phyloP scores from a whole-genome alignment of 495 filamentous ascomycete genomes.

The Aspergillus bridgeri region DNA sequence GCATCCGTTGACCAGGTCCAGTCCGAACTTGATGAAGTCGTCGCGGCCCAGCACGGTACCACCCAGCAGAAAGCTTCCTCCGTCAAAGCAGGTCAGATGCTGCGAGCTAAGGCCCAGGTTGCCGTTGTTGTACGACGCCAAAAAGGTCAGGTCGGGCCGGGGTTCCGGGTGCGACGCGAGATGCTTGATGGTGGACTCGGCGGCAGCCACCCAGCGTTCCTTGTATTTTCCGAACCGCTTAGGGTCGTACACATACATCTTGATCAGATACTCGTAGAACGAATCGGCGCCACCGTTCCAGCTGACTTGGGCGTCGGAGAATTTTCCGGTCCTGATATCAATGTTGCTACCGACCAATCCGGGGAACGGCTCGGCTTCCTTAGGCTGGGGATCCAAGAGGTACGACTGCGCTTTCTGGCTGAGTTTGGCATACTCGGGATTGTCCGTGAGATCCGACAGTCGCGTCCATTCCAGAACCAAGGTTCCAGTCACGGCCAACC shows the following conservation, averaged over 20 bases:
- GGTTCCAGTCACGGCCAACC: conserved; percentile 68
- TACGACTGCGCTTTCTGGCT: conserved; percentile 69
- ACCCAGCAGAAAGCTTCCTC: conserved; percentile 85
- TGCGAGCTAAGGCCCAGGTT: conserved; percentile 50
- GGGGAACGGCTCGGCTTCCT: conserved; percentile 66
- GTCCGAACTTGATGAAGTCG: conserved; percentile 70
- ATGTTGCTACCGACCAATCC: conserved; percentile 72
- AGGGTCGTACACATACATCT: conserved; percentile 86
- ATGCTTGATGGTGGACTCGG: conserved; percentile 70
- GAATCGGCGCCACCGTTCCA: conserved; percentile 82
- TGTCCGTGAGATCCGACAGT: conserved; percentile 71
- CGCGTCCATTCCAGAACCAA: conserved; percentile 84
- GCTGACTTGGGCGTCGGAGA: conserved; percentile 62
- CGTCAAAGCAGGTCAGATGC: conserved; percentile 79
- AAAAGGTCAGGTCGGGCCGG: conserved; percentile 71
- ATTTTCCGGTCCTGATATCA: conserved; percentile 59
- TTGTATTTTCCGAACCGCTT: conserved; percentile 58
- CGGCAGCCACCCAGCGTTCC: conserved; percentile 74
- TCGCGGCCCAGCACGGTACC: conserved; percentile 62
- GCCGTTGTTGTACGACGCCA: conserved; percentile 60
- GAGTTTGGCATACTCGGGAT: conserved; percentile 61
- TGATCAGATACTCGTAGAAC: conserved; percentile 91
- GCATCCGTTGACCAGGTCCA: conserved; percentile 70
- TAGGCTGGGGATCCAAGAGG: conserved; percentile 63
- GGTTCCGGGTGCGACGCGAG: conserved; percentile 67